These are phyloP conservation scores for Yarrowia sp. DNA, from an alignment of 805 yeast species.

Conservation along the genomic window DNA sequence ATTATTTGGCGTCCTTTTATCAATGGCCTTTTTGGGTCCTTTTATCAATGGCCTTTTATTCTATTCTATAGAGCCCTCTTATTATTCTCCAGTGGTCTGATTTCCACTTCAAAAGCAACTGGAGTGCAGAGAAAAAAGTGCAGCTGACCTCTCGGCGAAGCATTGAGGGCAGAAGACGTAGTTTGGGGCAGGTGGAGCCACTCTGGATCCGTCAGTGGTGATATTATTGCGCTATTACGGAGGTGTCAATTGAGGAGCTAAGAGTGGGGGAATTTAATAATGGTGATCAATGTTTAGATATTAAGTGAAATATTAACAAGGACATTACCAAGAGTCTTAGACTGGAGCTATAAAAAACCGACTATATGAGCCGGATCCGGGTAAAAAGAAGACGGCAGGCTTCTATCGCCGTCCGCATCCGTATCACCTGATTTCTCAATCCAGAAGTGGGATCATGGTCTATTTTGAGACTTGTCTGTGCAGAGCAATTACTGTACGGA, in stretches of 20 bases:
- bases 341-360: background rate
- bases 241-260: too few relatives aligned
- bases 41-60: too few relatives aligned
- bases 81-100: background rate
- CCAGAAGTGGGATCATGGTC: background rate
- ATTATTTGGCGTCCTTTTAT: background rate
- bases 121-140: background rate
- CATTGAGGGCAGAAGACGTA: too few relatives aligned
- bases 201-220: background rate
- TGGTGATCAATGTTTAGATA: too few relatives aligned
- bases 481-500: too few relatives aligned
- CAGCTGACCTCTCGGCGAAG: background rate
- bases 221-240: background rate
- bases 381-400: background rate
- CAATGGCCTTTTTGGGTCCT: too few relatives aligned
- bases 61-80: too few relatives aligned
- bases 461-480: background rate
- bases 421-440: background rate
- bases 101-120: slow-evolving; percentile 20
- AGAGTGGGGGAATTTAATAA: too few relatives aligned
- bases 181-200: too few relatives aligned
- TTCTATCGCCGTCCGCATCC: background rate
- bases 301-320: too few relatives aligned
- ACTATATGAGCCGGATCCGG: background rate
- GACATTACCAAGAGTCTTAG: too few relatives aligned